phyloP scores from a whole-genome alignment of 768 basidiomycete species.

The Phaffia australis region DNA sequence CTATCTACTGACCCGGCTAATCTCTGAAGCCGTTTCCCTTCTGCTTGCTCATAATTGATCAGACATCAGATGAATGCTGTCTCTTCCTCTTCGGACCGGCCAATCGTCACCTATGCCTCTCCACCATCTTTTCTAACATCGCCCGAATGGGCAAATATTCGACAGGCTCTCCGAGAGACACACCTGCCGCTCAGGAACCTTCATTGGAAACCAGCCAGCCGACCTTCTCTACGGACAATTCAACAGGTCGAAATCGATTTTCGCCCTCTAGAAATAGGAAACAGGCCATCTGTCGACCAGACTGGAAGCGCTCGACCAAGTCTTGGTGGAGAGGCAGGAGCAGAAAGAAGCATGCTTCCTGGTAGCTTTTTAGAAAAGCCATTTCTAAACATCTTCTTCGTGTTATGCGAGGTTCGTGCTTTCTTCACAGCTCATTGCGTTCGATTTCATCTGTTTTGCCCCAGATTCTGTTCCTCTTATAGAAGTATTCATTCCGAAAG shows the following conservation, averaged over 20 bases:
- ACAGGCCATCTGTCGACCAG: background rate
- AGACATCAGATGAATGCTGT: no score
- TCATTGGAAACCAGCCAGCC: slow-evolving; percentile 74
- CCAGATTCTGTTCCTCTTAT: no score
- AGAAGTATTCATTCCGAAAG: background rate
- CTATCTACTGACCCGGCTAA: no score
- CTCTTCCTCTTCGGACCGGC: no score
- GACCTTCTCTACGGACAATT: slow-evolving; percentile 68
- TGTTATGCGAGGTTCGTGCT: slow-evolving; percentile 68
- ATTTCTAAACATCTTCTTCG: slow-evolving; percentile 71
- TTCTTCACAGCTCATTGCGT: no score
- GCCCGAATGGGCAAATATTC: slow-evolving; percentile 26
- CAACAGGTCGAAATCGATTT: slow-evolving; percentile 75
- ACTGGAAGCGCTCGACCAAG: background rate
- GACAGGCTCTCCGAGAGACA: slow-evolving; percentile 17
- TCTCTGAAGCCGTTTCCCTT: no score
- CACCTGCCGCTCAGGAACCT: slow-evolving; percentile 68
- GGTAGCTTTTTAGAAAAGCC: slow-evolving; percentile 73
- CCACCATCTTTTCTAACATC: slow-evolving; percentile 22
- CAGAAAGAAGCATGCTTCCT: slow-evolving; percentile 62
- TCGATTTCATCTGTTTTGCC: no score
- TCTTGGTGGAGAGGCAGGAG: slow-evolving; percentile 51
- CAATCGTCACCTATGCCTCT: slow-evolving; percentile 13
- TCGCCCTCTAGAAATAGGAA: slow-evolving; percentile 45
- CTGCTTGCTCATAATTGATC: no score